Evolutionary conservation across 257 asterid species (phyloP), one percentile per base, ranked within the genome.

Genomic region (Ocimum tenuiflorum): DNA sequence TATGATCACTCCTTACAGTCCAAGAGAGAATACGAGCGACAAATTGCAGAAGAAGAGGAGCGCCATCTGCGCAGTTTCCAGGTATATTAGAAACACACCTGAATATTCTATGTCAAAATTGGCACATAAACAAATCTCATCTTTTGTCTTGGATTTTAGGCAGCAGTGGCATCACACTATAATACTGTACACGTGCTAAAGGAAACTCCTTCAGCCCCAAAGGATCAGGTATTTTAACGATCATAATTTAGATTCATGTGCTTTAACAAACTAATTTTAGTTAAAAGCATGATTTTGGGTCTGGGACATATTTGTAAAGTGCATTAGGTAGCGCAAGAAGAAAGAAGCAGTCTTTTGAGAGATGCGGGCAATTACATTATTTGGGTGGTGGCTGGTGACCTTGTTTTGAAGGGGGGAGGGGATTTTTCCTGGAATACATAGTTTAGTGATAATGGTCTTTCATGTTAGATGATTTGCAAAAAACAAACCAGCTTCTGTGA

Each of bases 1-100:
- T 68, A 73, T 69, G 70, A 50, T 67, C 66, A 15, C 70, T 74
- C 49, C 70, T 69, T 68, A 46, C 80, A 91, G 98, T 84, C 96
- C 10, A 89, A 67, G 86, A 85, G 76, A 75, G 95, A 89, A 54
- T 77, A 81, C 60, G 99, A 92, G 78, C 87, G 73, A 17, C 87
- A 92, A 71, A 46, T 87, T 63, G 97, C 94, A 43, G 91, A 84
- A 67, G 96, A 89, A 78, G 99, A 92, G 79, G 89, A 80, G 63
- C 71, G 69, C 61, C 80, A 86, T 76, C 88, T 89, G 71, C 89
- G 69, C 52, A 77, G 82, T 77, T 92, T 92, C 77, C 97, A 89
- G 88, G 98, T 91, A 69, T 56, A 51, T 67, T 57, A 63, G 68
- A 60, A n/a, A 20, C 43, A 58, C 7, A 49, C 11, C 60, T 78